Percentiles rank a stretch among this genome's conserved stretches.
phyloP scores from a whole-genome alignment of 1,139 yeast species.

The Blastobotrys malaysiensis region DNA sequence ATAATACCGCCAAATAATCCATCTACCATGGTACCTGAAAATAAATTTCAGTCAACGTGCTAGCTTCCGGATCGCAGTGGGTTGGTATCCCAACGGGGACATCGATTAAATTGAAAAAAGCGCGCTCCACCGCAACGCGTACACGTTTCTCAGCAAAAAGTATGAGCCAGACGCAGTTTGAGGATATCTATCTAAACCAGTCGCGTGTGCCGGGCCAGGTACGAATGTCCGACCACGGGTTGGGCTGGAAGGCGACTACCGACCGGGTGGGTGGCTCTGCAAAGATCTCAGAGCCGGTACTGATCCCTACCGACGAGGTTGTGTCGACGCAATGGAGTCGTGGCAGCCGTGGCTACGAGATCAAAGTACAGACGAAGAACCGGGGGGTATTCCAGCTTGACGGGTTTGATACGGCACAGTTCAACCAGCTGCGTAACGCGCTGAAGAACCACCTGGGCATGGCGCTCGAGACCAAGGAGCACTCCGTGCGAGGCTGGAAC shows the following conservation, averaged over 20 bases:
- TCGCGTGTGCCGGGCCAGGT: constrained; percentile 80
- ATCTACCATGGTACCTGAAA: too few species aligned
- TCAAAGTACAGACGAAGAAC: constrained; percentile 82
- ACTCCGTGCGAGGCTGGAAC: constrained; percentile 96
- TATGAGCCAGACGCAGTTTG: constrained; percentile 52
- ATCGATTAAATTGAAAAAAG: background rate
- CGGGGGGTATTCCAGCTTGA: constrained; percentile 83
- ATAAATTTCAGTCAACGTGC: too few species aligned
- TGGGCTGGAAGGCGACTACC: constrained; percentile 87
- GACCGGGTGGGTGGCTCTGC: constrained; percentile 48
- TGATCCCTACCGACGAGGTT: constrained; percentile 80
- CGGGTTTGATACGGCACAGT: constrained; percentile 84
- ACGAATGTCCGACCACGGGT: constrained; percentile 90
- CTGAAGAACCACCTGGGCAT: constrained; percentile 71
- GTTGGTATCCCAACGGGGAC: too few species aligned
- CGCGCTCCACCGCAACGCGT: too few species aligned
- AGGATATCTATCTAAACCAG: constrained; percentile 81
- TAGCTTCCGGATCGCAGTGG: too few species aligned
- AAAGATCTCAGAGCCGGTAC: constrained; percentile 57
- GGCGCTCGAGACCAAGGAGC: constrained; percentile 76
- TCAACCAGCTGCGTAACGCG: constrained; percentile 73
- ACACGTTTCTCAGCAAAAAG: constrained; percentile 1
- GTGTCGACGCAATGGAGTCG: constrained; percentile 84
- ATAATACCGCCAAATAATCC: too few species aligned
- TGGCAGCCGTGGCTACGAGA: constrained; percentile 86